Percentiles rank a stretch among this genome's conserved stretches.
Evolutionary conservation across 441 rosid genomes (phyloP).

Genomic region (Melastoma candidum): DNA sequence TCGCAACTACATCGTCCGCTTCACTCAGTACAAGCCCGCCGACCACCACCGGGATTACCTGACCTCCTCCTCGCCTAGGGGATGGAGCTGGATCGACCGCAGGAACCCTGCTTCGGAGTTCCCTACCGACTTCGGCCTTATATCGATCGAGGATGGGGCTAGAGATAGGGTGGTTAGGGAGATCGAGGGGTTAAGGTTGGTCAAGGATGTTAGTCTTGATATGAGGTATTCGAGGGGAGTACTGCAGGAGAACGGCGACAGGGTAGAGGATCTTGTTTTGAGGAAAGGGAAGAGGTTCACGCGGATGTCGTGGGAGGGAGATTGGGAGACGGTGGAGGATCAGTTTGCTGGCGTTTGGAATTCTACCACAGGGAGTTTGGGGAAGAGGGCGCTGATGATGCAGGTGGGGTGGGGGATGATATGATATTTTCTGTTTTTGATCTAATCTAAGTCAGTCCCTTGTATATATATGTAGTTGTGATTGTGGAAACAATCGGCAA

Average conservation of each 20-base stretch:
- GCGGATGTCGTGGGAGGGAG: too few species aligned
- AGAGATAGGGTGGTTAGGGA: too few species aligned
- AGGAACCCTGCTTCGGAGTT: slow-evolving; percentile 61
- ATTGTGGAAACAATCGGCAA: too few species aligned
- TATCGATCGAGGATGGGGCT: slow-evolving; percentile 24
- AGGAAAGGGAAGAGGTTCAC: too few species aligned
- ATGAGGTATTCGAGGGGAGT: slow-evolving; percentile 57
- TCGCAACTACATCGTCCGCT: slow-evolving; percentile 64
- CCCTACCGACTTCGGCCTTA: slow-evolving; percentile 80
- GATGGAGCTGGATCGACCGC: slow-evolving; percentile 90
- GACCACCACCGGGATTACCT: slow-evolving; percentile 50
- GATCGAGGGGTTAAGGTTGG: slow-evolving; percentile 35
- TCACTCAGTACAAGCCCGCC: slow-evolving; percentile 49
- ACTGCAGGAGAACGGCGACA: slow-evolving; percentile 25
- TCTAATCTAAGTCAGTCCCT: too few species aligned
- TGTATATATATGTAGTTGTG: too few species aligned
- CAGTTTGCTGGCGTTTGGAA: too few species aligned
- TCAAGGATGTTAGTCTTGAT: slow-evolving; percentile 80
- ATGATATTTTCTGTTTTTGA: too few species aligned
- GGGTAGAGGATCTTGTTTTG: slow-evolving; percentile 5
- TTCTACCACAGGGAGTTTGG: too few species aligned
- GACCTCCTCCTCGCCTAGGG: slow-evolving; percentile 37
- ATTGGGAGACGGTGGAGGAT: too few species aligned
- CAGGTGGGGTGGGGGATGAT: too few species aligned
- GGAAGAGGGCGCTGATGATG: too few species aligned